Conservation (phyloP, 192 early-diverging fungal genomes). For the Chytriomyces confervae region DNA sequence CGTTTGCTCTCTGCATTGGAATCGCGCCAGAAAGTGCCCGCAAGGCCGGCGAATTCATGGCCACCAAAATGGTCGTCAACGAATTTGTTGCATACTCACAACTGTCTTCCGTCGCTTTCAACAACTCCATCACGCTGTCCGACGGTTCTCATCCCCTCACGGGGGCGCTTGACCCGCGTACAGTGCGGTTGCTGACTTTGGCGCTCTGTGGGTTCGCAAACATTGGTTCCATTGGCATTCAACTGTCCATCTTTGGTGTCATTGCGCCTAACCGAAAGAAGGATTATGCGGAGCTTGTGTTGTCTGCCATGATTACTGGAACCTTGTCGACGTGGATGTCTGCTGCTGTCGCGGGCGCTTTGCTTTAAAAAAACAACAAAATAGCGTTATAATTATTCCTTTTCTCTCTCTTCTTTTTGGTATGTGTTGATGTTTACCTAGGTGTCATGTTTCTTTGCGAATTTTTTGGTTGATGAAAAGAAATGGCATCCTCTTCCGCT, state of each 20-base stretch:
- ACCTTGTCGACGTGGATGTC: slow-evolving; percentile 79
- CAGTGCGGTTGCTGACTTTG: slow-evolving; percentile 61
- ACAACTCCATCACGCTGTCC: not conserved
- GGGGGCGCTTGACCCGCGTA: slow-evolving; percentile 31
- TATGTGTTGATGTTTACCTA: too few relatives aligned
- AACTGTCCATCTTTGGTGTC: slow-evolving; percentile 76
- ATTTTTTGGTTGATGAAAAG: too few relatives aligned
- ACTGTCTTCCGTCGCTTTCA: slow-evolving; percentile 24
- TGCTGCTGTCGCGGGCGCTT: slow-evolving; percentile 76
- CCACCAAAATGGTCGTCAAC: slow-evolving; percentile 81
- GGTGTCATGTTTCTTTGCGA: too few relatives aligned
- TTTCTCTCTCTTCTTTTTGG: too few relatives aligned
- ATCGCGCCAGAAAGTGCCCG: slow-evolving; percentile 60
- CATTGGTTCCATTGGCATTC: slow-evolving; percentile 81
- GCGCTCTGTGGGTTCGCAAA: slow-evolving; percentile 89
- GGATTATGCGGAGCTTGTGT: slow-evolving; percentile 74
- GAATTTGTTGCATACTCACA: slow-evolving; percentile 82
- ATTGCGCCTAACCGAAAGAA: slow-evolving; percentile 73
- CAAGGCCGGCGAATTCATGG: slow-evolving; percentile 68
- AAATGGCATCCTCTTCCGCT: too few relatives aligned
- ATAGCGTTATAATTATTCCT: slow-evolving; percentile 35
- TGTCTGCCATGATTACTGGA: slow-evolving; percentile 82
- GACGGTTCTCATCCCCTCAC: slow-evolving; percentile 16
- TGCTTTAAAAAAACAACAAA: too few relatives aligned
- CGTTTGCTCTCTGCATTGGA: slow-evolving; percentile 74